Evolutionary conservation across 2,329 filamentous ascomycete species (phyloP).

Genomic region (Gnomoniopsis sp.): DNA sequence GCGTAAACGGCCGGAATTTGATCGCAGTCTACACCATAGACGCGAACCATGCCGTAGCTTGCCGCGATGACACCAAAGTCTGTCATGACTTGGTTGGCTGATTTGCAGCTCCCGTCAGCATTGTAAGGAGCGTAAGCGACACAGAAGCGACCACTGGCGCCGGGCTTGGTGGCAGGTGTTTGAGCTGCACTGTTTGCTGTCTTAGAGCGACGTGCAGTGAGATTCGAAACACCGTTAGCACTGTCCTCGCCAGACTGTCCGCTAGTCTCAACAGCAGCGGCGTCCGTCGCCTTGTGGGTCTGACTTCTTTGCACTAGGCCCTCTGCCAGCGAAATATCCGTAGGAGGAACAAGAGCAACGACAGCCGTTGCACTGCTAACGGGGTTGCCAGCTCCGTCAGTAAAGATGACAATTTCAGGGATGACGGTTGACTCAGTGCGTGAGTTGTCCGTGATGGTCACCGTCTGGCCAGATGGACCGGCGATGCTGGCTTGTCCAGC

Average conservation of each 20-base stretch:
- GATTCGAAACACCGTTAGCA: neutral
- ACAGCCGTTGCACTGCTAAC: slow-evolving; percentile 40
- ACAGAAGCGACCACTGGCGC: slow-evolving; percentile 30
- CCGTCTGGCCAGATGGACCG: slow-evolving; percentile 14
- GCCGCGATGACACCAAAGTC: slow-evolving; percentile 58
- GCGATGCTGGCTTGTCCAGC: slow-evolving; percentile 17
- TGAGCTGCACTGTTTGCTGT: neutral
- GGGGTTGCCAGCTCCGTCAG: slow-evolving; percentile 54
- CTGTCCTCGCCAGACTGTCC: neutral
- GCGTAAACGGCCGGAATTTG: slow-evolving; percentile 62
- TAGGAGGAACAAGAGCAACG: slow-evolving; percentile 29
- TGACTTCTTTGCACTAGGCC: neutral
- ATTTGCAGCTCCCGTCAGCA: slow-evolving; percentile 62
- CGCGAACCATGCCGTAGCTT: slow-evolving; percentile 62
- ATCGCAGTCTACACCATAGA: slow-evolving; percentile 79
- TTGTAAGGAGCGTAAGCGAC: slow-evolving; percentile 50
- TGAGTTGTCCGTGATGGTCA: slow-evolving; percentile 34
- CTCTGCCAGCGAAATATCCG: slow-evolving; percentile 1
- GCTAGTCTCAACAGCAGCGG: neutral
- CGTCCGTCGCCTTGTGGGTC: neutral
- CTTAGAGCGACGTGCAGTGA: neutral
- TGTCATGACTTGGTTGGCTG: slow-evolving; percentile 53
- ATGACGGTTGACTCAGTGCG: slow-evolving; percentile 37
- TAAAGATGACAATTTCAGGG: slow-evolving; percentile 54
- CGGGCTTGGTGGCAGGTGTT: slow-evolving; percentile 3